phyloP scores from a whole-genome alignment of 805 yeast species.

The Monosporozyma solicola region DNA sequence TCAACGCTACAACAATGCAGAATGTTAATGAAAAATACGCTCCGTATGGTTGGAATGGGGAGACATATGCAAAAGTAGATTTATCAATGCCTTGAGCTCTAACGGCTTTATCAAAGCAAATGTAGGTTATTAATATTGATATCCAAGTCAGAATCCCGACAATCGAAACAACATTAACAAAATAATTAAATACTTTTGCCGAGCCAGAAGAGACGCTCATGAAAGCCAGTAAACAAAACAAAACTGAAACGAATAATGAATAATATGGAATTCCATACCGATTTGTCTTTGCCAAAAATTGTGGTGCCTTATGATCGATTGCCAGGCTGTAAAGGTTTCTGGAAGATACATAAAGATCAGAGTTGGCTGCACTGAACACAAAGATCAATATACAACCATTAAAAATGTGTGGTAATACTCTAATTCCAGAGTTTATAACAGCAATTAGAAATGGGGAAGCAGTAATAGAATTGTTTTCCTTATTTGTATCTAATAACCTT shows the following conservation, averaged over 20 bases:
- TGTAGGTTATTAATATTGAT: constrained; percentile 44
- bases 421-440: constrained; percentile 46
- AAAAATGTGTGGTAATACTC: constrained; percentile 46
- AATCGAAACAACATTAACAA: constrained; percentile 53
- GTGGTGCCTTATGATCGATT: constrained; percentile 44
- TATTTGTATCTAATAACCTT: constrained; percentile 38
- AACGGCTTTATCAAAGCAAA: constrained; percentile 52
- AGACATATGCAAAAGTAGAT: constrained; percentile 42
- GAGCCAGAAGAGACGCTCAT: constrained; percentile 43
- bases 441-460: constrained; percentile 54
- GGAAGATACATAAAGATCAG: constrained; percentile 44
- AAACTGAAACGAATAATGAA: constrained; percentile 39
- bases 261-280: constrained; percentile 59
- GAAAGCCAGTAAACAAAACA: constrained; percentile 47
- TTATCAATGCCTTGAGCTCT: constrained; percentile 37
- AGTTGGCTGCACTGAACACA: constrained; percentile 37
- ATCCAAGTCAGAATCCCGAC: constrained; percentile 55
- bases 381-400: constrained; percentile 52
- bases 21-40: constrained; percentile 46
- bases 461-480: constrained; percentile 32
- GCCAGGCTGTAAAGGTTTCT: constrained; percentile 45
- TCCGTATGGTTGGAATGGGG: constrained; percentile 64
- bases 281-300: constrained; percentile 45
- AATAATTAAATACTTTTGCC: constrained; percentile 46
- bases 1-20: constrained; percentile 46